A percentile compares a stretch with the other conserved stretches of the same genome.
Evolutionary conservation across 768 basidiomycete species (phyloP).

Genomic region (Coprinopsis sp.): DNA sequence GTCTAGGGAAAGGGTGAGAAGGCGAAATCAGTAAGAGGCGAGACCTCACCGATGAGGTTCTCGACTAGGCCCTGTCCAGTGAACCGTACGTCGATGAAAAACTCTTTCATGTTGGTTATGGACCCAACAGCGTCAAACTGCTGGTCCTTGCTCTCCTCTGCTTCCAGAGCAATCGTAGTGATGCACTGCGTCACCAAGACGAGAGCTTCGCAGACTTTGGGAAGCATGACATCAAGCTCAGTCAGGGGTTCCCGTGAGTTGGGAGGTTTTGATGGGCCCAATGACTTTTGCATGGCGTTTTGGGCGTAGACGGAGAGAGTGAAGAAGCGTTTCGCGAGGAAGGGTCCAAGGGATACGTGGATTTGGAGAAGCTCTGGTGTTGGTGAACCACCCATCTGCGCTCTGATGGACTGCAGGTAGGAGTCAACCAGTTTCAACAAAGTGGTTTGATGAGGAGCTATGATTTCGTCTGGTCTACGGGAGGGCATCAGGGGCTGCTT

Average conservation of each 20-base stretch:
- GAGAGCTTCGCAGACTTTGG: slow-evolving; percentile 76
- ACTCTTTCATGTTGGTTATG: slow-evolving; percentile 31
- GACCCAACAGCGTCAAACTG: slow-evolving; percentile 11
- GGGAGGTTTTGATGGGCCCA: slow-evolving; percentile 25
- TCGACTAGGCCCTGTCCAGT: slow-evolving; percentile 46
- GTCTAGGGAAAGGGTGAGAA: slow-evolving; percentile 37
- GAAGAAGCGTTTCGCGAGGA: slow-evolving; percentile 61
- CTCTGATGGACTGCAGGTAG: slow-evolving; percentile 58
- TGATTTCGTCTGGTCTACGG: slow-evolving; percentile 58
- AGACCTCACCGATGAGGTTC: slow-evolving; percentile 50
- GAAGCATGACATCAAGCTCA: slow-evolving; percentile 64
- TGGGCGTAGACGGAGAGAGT: slow-evolving; percentile 56
- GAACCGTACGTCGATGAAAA: slow-evolving; percentile 41
- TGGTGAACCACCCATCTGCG: slow-evolving; percentile 24
- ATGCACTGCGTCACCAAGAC: slow-evolving; percentile 77
- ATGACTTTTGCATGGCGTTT: slow-evolving; percentile 43
- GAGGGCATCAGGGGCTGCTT: slow-evolving; percentile 3
- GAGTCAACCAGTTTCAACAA: slow-evolving; percentile 86
- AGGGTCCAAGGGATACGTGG: slow-evolving; percentile 44
- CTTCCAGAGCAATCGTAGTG: slow-evolving; percentile 55
- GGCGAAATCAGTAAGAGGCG: slow-evolving; percentile 4
- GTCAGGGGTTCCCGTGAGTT: slow-evolving; percentile 20
- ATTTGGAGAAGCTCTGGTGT: slow-evolving; percentile 29
- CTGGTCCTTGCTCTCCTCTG: slow-evolving; percentile 30
- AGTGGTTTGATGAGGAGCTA: slow-evolving; percentile 84